A percentile compares a stretch with the other conserved stretches of the same genome.
Evolutionary conservation across 2,329 filamentous ascomycete genomes (phyloP).

Genomic region (Sarocladium oryzae): DNA sequence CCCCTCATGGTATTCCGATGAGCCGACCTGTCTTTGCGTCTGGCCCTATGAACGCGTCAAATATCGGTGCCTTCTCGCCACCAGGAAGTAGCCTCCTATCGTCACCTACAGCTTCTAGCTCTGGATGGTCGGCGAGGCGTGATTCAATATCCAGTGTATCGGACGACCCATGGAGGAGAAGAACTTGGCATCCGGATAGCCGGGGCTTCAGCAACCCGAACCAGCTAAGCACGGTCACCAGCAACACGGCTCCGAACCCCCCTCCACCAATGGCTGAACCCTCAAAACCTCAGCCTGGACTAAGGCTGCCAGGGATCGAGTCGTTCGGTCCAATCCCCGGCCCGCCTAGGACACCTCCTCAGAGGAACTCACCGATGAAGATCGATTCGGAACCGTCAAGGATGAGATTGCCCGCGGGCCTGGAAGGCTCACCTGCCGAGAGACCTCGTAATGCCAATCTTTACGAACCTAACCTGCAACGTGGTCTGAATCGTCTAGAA

Average conservation of each 20-base stretch:
- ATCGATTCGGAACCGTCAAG: slow-evolving; percentile 49
- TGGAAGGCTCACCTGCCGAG: slow-evolving; percentile 21
- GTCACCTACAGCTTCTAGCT: slow-evolving; percentile 58
- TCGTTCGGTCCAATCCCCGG: slow-evolving; percentile 76
- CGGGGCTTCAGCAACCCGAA: slow-evolving; percentile 59
- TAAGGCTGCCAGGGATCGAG: slow-evolving; percentile 82
- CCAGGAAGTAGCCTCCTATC: slow-evolving; percentile 54
- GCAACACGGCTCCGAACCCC: slow-evolving; percentile 52
- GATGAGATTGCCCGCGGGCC: slow-evolving; percentile 22
- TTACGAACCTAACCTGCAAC: slow-evolving; percentile 61
- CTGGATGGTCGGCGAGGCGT: slow-evolving; percentile 52
- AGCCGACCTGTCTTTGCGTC: slow-evolving; percentile 49
- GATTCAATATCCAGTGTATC: slow-evolving; percentile 56
- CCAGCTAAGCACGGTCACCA: slow-evolving; percentile 71
- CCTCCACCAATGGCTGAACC: slow-evolving; percentile 41
- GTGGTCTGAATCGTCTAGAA: slow-evolving; percentile 60
- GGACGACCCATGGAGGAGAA: slow-evolving; percentile 73
- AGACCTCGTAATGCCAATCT: slow-evolving; percentile 40
- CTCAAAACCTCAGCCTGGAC: slow-evolving; percentile 47
- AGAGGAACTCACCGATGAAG: slow-evolving; percentile 70
- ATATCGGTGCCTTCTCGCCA: slow-evolving; percentile 48
- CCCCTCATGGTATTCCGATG: slow-evolving; percentile 49
- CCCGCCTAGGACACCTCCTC: slow-evolving; percentile 45
- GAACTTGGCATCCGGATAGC: slow-evolving; percentile 87
- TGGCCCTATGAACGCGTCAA: slow-evolving; percentile 48